A percentile compares a stretch with the other conserved stretches of the same genome.
These are phyloP conservation scores for Pseudohalonectria lignicola DNA, from an alignment of 2,329 filamentous ascomycete genomes.

Conservation along the genomic window DNA sequence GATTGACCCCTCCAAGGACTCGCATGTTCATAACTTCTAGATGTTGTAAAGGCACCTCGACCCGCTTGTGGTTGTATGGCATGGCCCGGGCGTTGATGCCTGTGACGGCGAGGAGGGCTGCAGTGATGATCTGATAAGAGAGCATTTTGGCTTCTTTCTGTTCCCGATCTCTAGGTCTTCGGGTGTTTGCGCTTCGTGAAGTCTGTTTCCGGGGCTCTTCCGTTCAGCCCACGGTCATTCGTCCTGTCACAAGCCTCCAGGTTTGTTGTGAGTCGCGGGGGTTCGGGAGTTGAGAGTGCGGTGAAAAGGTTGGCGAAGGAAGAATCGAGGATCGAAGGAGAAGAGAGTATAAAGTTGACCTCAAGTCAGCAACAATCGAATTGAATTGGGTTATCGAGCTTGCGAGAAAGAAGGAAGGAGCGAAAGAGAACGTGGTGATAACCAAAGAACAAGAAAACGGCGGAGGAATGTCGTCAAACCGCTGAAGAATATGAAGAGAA, in stretches of 20 bases:
- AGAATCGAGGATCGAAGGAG: too few species aligned
- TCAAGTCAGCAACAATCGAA: too few species aligned
- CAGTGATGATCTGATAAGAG: slow-evolving; percentile 11
- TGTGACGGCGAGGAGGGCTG: slow-evolving; percentile 3
- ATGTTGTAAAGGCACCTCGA: slow-evolving; percentile 28
- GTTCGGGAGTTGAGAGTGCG: too few species aligned
- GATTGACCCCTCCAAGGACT: slow-evolving; percentile 24
- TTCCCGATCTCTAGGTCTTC: too few species aligned
- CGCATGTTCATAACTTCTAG: slow-evolving; percentile 31
- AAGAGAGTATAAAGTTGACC: slow-evolving; percentile 1
- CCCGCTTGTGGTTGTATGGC: slow-evolving; percentile 19
- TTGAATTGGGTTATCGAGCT: too few species aligned
- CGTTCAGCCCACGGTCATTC: too few species aligned
- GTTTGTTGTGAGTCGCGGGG: too few species aligned
- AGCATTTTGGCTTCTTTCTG: slow-evolving; percentile 22
- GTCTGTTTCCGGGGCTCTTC: too few species aligned
- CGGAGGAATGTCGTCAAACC: background rate
- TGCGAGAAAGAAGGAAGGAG: background rate
- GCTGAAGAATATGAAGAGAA: background rate
- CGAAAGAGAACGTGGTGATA: background rate
- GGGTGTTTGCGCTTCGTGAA: too few species aligned
- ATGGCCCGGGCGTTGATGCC: slow-evolving; percentile 3
- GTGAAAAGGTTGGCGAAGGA: too few species aligned
- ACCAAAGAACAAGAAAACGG: background rate
- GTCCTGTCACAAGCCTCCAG: too few species aligned